Evolutionary conservation across 306 rosid species (phyloP).

Genomic region (Fragaria ananassa): DNA sequence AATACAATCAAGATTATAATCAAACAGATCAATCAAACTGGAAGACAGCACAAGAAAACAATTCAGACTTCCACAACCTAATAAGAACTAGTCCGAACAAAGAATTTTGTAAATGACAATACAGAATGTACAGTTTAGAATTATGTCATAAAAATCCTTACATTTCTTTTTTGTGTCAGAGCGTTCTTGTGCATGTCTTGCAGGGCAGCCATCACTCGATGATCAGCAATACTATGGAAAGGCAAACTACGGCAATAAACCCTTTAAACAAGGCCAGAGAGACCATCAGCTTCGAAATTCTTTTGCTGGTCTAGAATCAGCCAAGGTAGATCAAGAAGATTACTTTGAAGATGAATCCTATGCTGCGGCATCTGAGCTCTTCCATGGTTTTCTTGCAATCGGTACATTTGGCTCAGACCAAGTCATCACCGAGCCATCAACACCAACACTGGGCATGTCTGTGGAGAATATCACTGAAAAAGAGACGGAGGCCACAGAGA

Average conservation of each 20-base stretch:
- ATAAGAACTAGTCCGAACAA: background rate
- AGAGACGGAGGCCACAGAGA: constrained; percentile 80
- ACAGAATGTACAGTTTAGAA: background rate
- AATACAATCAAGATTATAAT: background rate
- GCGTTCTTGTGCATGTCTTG: constrained; percentile 53
- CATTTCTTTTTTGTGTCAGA: constrained; percentile 31
- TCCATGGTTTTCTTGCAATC: constrained; percentile 92
- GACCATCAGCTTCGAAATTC: constrained; percentile 59
- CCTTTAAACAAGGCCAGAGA: constrained; percentile 55
- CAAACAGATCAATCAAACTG: background rate
- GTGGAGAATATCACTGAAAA: constrained; percentile 78
- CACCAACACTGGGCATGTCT: constrained; percentile 73
- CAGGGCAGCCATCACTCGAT: constrained; percentile 75
- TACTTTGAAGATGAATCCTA: constrained; percentile 56
- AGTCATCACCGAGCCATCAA: constrained; percentile 47
- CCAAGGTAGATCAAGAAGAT: constrained; percentile 43
- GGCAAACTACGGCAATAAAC: constrained; percentile 46
- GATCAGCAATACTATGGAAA: constrained; percentile 67
- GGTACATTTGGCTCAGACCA: constrained; percentile 90
- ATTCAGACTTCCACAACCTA: background rate
- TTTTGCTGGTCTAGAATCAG: constrained; percentile 65
- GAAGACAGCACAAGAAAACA: background rate
- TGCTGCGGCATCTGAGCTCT: constrained; percentile 54
- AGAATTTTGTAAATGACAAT: constrained; percentile 1
- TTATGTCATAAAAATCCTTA: constrained; percentile 7